Evolutionary conservation across 1,139 yeast species (phyloP), one percentile per base, ranked within the genome.

Genomic region (Yamadazyma songkhlaensis): DNA sequence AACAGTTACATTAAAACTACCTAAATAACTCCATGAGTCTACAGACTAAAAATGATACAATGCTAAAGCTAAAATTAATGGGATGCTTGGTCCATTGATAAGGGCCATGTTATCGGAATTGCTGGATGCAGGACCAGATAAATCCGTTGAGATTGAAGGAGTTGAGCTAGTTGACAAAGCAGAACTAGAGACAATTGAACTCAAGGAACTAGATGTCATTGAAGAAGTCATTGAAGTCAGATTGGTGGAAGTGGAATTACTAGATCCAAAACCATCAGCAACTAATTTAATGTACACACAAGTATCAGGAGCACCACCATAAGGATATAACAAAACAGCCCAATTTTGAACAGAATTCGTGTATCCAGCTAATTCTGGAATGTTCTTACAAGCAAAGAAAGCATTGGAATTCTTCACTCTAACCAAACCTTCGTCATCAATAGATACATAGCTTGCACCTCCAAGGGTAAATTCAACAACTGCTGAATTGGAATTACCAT

Each of bases 341-440:
- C 29, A 34, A 11, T n/a, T 24, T 9, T 13, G 9, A 10, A 10
- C 9, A 3, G 37, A 34, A n/a, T 29, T 13, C 11, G 29, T 29
- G 12, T 34, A 29, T 4, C 37, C 37, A 9, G 12, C 37, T 25
- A 34, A 29, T 25, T 34, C 37, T 2, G 32, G 37, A 4, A 34
- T 17, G 11, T 29, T 29, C 17, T 34, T 25, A 25, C 37, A 34
- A 15, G 37, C 37, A 29, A 34, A 34, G 28, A 34, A 34, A 12
- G 32, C 35, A 21, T 32, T 34, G 10, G 37, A 34, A 17, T 10
- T 12, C 15, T 15, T 10, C 8, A 29, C 15, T 25, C 29, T 29
- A 9, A 29, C 11, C n/a, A 34, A 20, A 3, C 21, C 27, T 8
- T 26, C 24, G 6, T 34, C 29, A 13, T 34, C 37, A 17, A 34